phyloP scores from a whole-genome alignment of 768 basidiomycete species.

The Sistotremastrum suecicum region DNA sequence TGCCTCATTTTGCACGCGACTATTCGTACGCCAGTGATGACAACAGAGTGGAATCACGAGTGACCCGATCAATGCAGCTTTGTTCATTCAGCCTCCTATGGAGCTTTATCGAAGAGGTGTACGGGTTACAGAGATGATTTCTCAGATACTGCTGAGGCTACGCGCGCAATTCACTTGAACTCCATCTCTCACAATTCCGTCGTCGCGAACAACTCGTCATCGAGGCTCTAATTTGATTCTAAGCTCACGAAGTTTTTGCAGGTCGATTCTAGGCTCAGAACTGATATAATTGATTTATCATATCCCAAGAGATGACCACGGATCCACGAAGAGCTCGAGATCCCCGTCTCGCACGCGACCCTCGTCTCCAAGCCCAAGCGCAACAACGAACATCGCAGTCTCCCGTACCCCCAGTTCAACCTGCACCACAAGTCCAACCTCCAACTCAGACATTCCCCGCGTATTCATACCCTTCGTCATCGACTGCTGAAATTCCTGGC shows the following conservation, averaged over 20 bases:
- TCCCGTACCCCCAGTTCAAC: conserved; percentile 23
- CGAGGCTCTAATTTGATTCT: no score
- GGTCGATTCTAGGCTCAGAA: no score
- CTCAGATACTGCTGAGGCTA: conserved; percentile 93
- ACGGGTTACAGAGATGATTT: no score
- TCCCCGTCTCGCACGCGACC: conserved; percentile 65
- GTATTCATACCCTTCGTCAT: no score
- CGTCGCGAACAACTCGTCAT: conserved; percentile 4
- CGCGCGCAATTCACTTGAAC: neutral
- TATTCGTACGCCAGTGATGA: neutral
- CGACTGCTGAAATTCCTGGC: no score
- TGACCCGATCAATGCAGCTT: conserved; percentile 33
- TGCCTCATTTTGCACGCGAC: neutral
- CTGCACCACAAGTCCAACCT: conserved; percentile 15
- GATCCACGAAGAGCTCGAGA: conserved; percentile 73
- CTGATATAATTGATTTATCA: conserved; percentile 8
- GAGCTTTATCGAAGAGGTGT: conserved; percentile 53
- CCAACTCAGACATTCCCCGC: no score
- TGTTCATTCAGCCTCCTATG: conserved; percentile 47
- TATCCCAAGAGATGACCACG: conserved; percentile 26
- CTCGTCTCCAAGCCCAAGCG: conserved; percentile 50
- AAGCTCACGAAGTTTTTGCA: no score
- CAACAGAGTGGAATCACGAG: conserved; percentile 79
- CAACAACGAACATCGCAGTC: no score
- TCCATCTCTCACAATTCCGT: conserved; percentile 9